These are phyloP conservation scores for Teratosphaeria zuluensis DNA, from an alignment of 2,329 filamentous ascomycete genomes.

Conservation along the genomic window DNA sequence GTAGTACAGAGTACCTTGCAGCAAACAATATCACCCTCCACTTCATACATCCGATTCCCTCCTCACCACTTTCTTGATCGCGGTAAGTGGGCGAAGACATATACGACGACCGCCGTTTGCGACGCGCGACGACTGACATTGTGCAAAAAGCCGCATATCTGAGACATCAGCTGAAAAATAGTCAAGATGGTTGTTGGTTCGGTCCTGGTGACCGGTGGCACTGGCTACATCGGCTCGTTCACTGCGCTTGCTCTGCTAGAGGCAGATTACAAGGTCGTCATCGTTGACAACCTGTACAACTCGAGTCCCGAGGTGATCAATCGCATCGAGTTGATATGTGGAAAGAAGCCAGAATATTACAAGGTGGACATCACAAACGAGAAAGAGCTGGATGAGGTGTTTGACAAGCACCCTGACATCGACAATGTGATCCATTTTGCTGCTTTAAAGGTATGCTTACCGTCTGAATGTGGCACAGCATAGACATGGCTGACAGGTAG, in stretches of 20 bases:
- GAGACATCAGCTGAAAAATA: not conserved
- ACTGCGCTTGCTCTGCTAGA: conserved; percentile 85
- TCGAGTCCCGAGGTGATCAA: conserved; percentile 85
- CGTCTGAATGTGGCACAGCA: conserved; percentile 54
- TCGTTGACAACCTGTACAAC: conserved; percentile 96
- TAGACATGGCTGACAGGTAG: conserved; percentile 6
- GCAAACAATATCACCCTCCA: not conserved
- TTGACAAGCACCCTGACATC: conserved; percentile 80
- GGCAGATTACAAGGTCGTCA: conserved; percentile 91
- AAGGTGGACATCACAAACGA: conserved; percentile 83
- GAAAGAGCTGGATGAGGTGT: conserved; percentile 72
- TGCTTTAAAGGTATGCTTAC: conserved; percentile 67
- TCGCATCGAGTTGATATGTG: conserved; percentile 87
- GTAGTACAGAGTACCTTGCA: not conserved
- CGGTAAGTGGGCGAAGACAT: not conserved
- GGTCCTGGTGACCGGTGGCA: conserved; percentile 55
- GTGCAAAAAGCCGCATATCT: not conserved
- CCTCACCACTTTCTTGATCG: not conserved
- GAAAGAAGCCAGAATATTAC: conserved; percentile 78
- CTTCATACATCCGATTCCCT: not conserved
- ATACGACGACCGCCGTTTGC: not conserved
- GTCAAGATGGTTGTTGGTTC: conserved; percentile 13
- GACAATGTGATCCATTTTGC: conserved; percentile 99
- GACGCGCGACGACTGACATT: not conserved
- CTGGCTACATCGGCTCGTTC: conserved; percentile 98